Conservation (phyloP, 192 early-diverging fungal genomes). For the Gryganskiella cystojenkinii region DNA sequence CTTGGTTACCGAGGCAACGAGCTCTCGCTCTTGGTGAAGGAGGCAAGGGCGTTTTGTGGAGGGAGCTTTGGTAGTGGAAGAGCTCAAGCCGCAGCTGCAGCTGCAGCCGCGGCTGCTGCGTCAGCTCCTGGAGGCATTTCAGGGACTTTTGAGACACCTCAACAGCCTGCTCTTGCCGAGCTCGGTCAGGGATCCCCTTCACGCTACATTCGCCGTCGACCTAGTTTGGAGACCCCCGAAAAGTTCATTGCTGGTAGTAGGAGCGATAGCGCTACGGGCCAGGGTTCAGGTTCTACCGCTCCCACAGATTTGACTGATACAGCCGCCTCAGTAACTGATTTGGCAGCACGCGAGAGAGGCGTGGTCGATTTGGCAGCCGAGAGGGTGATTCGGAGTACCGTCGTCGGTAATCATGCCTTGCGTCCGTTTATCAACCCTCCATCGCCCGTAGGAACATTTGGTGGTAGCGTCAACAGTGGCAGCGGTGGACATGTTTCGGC, state of each 20-base stretch:
- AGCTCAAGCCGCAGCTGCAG: not conserved
- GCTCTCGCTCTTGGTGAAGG: conserved; percentile 26
- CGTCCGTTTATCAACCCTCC: conserved; percentile 28
- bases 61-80: conserved; percentile 3
- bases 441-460: not conserved
- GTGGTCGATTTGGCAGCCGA: conserved; percentile 43
- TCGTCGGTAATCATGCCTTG: conserved; percentile 40
- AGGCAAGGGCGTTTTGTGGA: conserved; percentile 40
- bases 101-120: not conserved
- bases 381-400: conserved; percentile 30
- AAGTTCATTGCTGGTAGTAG: not conserved
- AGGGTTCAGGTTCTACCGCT: not conserved
- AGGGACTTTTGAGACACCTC: no score
- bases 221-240: not conserved
- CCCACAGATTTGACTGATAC: no score
- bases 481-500: not conserved
- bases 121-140: not conserved
- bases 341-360: not conserved
- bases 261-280: not conserved
- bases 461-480: not conserved
- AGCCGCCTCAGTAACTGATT: no score
- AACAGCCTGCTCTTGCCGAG: no score
- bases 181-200: conserved; percentile 14
- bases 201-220: not conserved
- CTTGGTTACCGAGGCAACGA: not conserved